Conservation (phyloP, 306 rosid species). For the Sophora flavescens region DNA sequence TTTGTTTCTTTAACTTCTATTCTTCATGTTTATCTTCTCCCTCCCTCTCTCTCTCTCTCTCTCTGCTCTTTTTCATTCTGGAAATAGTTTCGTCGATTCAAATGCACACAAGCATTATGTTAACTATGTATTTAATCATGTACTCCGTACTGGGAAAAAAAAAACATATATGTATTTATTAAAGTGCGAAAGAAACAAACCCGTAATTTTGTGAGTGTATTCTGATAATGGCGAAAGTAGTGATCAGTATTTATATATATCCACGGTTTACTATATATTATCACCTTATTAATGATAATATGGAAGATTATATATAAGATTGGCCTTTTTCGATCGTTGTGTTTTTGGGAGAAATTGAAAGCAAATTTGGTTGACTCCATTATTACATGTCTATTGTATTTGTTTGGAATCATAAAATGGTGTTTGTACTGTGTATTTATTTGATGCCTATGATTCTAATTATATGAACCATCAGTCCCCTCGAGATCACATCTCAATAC, state of each 20-base stretch:
- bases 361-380: neutral
- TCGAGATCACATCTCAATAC: neutral
- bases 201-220: neutral
- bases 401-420: slow-evolving; percentile 9
- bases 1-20: neutral
- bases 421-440: neutral
- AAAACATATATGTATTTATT: no score
- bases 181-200: neutral
- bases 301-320: neutral
- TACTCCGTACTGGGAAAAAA: no score
- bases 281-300: neutral
- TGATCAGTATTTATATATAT: no score
- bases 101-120: no score
- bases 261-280: neutral
- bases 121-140: no score
- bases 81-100: no score
- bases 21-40: neutral
- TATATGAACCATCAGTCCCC: slow-evolving; percentile 33
- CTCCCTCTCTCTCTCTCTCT: neutral
- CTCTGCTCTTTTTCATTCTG: neutral
- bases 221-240: neutral
- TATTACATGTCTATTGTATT: neutral
- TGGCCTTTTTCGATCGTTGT: neutral
- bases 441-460: neutral
- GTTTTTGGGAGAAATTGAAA: neutral